Evolutionary conservation across 2,329 filamentous ascomycete species (phyloP), one percentile per base, ranked within the genome.

Genomic region (Pezicula neosporulosa): DNA sequence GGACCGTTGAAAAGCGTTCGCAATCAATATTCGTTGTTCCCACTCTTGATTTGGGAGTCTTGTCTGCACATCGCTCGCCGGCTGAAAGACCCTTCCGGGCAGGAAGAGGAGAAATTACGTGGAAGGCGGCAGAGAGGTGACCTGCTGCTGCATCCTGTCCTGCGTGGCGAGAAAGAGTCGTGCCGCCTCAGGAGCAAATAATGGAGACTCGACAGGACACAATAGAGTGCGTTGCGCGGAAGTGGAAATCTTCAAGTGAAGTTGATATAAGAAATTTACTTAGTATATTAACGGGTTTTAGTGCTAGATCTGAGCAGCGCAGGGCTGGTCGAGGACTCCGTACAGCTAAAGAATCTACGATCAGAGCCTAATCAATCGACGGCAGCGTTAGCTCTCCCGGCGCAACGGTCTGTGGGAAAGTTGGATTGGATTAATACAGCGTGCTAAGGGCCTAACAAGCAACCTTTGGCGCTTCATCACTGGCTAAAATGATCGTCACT

Each of bases 341-440:
- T 15, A 13, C 10, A 24, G 36, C 48, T 37, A 44, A 18, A 46
- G 47, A 45, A 35, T 35, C 48, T 47, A 44, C 47, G 43, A 48
- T 39, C 37, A 39, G 19, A 39, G 37, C 37, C 52, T 53, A 55
- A 52, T 44, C 50, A 35, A 38, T 47, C 24, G 44, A 44, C 44
- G 49, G 54, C 51, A 56, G 51, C 13, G 18, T 37, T 58, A 58
- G 56, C 51, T 56, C 52, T 39, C 19, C 57, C 54, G 57, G 42
- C 46, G 48, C 51, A 53, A 54, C 52, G 57, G 57, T 56, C 19
- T 52, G 33, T 51, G 43, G 52, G 53, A 52, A 50, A 13, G 30
- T 33, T 33, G 10, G 30, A 33, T 33, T 44, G 49, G 19, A 30
- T 49, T 30, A 35, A 28, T 21, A 53, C 44, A 41, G 52, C 39